Evolutionary conservation across 306 rosid genomes (phyloP), one percentile per base, ranked within the genome.

Genomic region (Vigna hirtella): DNA sequence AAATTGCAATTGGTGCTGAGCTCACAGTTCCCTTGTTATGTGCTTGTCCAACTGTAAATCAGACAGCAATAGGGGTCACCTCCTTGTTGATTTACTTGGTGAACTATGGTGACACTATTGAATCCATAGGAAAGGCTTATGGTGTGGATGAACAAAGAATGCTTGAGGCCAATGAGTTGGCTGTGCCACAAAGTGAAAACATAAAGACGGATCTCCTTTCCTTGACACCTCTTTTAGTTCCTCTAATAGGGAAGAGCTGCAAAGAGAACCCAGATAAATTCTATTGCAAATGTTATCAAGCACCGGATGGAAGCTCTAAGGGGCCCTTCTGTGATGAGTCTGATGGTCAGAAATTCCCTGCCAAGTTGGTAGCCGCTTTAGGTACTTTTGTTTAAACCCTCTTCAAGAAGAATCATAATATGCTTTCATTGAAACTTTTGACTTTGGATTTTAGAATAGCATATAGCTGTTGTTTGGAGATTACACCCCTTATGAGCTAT

Each of bases 41-140:
- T 32, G 88, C 92, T 45, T 88, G 92, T 67, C 88, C 92, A 0
- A 79, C 80, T 2, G 20, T 1, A n/a, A 82, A 88, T 22, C 88
- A 82, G 38, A 74, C 79, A 1, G 74, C 61, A 53, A 80, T 11
- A 14, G 91, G 87, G 24, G 81, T 87, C 32, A 77, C 77, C 2
- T 70, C 81, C 32, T 76, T 89, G 72, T 70, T 89, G 20, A 69
- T 80, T 65, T 66, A 85, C 75, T 38, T 52, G 77, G 84, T 82
- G 24, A 62, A 72, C 17, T 13, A 26, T 22, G 74, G 81, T 47
- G 90, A 86, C 6, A 79, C 79, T 0, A 2, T 79, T 70, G 6
- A 70, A 26, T 69, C 87, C 66, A 84, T 88, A 32, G 90, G 82
- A 70, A 66, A 66, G 72, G 80, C 9, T 61, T 84, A 82, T 74